Conservation (phyloP, 2,329 filamentous ascomycete genomes). For the Aspergillus versicolor region DNA sequence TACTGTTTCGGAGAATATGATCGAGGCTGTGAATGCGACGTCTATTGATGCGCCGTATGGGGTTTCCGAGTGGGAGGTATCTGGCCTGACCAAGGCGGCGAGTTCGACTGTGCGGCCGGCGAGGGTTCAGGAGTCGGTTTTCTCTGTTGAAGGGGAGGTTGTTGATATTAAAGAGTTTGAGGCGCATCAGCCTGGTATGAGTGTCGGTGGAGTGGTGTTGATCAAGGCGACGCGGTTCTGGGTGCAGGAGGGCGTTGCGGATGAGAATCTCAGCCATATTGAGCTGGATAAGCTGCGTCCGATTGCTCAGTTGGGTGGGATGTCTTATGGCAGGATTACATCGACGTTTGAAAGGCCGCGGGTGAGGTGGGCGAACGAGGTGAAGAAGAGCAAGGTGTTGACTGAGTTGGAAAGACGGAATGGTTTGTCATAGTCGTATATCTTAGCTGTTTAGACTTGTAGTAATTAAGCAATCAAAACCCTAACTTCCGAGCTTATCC, state of each 20-base stretch:
- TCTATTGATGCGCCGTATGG: slow-evolving; percentile 76
- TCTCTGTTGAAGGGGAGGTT: slow-evolving; percentile 78
- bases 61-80: slow-evolving; percentile 74
- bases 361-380: slow-evolving; percentile 16
- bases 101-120: slow-evolving; percentile 66
- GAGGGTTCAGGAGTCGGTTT: slow-evolving; percentile 77
- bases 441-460: neutral
- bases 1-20: slow-evolving; percentile 78
- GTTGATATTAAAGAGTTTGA: slow-evolving; percentile 75
- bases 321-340: slow-evolving; percentile 72
- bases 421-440: neutral
- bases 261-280: slow-evolving; percentile 71
- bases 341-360: slow-evolving; percentile 69
- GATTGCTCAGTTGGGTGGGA: slow-evolving; percentile 77
- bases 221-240: slow-evolving; percentile 86
- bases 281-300: slow-evolving; percentile 75
- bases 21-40: slow-evolving; percentile 83
- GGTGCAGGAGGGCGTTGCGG: slow-evolving; percentile 83
- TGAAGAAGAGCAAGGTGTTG: neutral
- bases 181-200: slow-evolving; percentile 67
- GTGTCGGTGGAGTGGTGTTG: slow-evolving; percentile 70
- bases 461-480: no score
- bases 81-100: slow-evolving; percentile 69
- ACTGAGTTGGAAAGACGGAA: neutral
- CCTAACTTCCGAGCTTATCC: no score